Evolutionary conservation across 2,329 filamentous ascomycete species (phyloP), one percentile per base, ranked within the genome.

Genomic region (Aspergillus persii): DNA sequence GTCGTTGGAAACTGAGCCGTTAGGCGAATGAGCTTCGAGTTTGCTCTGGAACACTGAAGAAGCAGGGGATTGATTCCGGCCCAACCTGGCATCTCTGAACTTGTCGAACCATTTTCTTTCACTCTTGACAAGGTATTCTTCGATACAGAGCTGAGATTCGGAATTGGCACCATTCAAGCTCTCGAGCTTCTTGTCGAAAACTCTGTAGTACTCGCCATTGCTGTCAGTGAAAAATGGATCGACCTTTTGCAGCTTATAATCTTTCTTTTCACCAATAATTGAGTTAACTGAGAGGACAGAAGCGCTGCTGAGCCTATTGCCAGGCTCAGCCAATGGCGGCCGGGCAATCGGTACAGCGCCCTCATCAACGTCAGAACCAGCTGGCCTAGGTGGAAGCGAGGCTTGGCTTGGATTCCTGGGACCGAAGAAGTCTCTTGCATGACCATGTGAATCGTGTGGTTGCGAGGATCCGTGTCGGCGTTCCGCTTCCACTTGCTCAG

Each of bases 181-280:
- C 33, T 84, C 81, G 1, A 89, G 79, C 67, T 80, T 83, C 69
- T 82, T 80, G 58, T 84, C 82, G 62, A 88, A 89, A 1, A 76
- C 79, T 60, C 78, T 78, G 63, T 84, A 86, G 70, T 86, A 89
- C 61, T 86, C 79, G 33, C 85, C 86, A 36, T 80, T 85, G 50
- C 82, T 81, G 68, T 89, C 87, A 5, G 83, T 88, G 74, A 89
- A 89, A 75, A 85, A 86, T 2, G 86, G 86, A 64, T 87, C 85
- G 0, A 89, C 84, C 57, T 88, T 86, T 68, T 89, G 86, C 15
- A 88, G 79, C 61, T 84, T 82, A 68, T 83, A 86, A 66, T 87
- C 82, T 55, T 82, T 83, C 68, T 86, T 86, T 59, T 84, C 84
- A 18, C 85, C 84, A 29, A 87, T 79, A 31, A 89, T 80, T 2